Base-by-base conservation (phyloP, 805 yeast genomes). In the Ogataea wickerhamii region DNA sequence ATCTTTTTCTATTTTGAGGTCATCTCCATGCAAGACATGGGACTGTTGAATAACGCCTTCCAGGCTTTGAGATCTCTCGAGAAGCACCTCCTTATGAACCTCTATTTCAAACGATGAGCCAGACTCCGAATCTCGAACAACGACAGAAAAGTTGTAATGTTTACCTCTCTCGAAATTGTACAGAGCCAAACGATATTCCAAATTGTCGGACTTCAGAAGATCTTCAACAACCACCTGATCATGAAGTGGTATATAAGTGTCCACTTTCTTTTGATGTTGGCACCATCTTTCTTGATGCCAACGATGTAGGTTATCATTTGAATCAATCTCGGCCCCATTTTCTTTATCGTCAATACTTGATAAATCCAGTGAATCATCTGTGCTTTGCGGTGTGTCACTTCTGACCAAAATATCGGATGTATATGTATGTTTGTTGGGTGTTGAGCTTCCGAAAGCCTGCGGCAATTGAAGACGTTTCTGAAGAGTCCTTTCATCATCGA, bases 141-240 rank as follows among this genome's bases (percentile, higher is more conserved):
- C 17, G 3, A 48, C 44, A 4, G 27, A 34, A 20, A 33, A 34
- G 31, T 53, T 48, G 31, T 44, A 52, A 28, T 17, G 32, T 26
- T 53, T 53, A 3, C 35, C 34, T 12, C 24, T 26, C 0, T 34
- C 22, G 18, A 48, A 31, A 8, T 51, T 51, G 18, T 43, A 47
- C 43, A 55, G 22, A 0, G 49, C 19, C 7, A 55, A 31, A 48
- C 48, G 46, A 20, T 54, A 54, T 16, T 54, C 59, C 13, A 55
- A 31, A 18, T 58, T 60, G 28, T 60, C 64, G 1, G 55, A 43
- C 20, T 59, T 55, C n/a, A 71, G 51, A 10, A 72, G 43, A 30
- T 71, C 72, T n/a, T 61, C 58, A 5, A 45, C 21, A 11, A 18
- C 27, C 14, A 43, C 35, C 13, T 27, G 27, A 3, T 25, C 41